Evolutionary conservation across 2,329 filamentous ascomycete genomes (phyloP), one percentile per base, ranked within the genome.

Genomic region (Monosporascus ibericus): DNA sequence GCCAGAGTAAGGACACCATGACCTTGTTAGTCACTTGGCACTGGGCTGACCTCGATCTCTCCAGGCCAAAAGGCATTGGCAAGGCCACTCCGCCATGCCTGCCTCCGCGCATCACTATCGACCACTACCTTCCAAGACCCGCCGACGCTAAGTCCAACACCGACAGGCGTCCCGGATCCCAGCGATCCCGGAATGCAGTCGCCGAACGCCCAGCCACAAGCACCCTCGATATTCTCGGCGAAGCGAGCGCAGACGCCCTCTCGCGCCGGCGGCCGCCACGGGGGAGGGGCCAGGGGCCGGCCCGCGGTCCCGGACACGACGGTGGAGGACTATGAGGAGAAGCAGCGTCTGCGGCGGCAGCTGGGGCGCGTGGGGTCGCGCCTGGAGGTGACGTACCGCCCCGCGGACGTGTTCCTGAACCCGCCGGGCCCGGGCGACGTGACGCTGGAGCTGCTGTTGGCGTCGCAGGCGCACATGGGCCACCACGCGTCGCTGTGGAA

Each of bases 401-500:
- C 88, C 3, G 76, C 80, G 59, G 75, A 82, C 51, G 74, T 95
- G 51, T 74, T 92, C 57, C 75, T 73, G 53, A 79, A 90, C 65
- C 92, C 94, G 3, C 91, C 91, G 1, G 73, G 73, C 39, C 86
- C 90, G 24, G 78, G 86, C 67, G 88, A 96, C 65, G 81, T 97
- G 55, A 92, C 91, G 47, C 84, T 99, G 54, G 92, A 96, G 75
- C 80, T 96, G 56, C 82, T 99, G 57, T 86, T 96, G 77, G 89
- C 91, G 46, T 85, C 87, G 34, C 90, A 95, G 73, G 84, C 84
- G 51, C 91, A 96, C 72, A 84, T 97, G 70, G 94, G 94, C 57
- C 94, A 99, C 73, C 82, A 88, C 64, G 92, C 88, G 0, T 89
- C 89, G 56, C 80, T 92, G 48, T 99, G 94, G 94, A 95, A 99